Evolutionary conservation across 2,329 filamentous ascomycete species (phyloP), one percentile per base, ranked within the genome.

Genomic region (Colletotrichum sp.): DNA sequence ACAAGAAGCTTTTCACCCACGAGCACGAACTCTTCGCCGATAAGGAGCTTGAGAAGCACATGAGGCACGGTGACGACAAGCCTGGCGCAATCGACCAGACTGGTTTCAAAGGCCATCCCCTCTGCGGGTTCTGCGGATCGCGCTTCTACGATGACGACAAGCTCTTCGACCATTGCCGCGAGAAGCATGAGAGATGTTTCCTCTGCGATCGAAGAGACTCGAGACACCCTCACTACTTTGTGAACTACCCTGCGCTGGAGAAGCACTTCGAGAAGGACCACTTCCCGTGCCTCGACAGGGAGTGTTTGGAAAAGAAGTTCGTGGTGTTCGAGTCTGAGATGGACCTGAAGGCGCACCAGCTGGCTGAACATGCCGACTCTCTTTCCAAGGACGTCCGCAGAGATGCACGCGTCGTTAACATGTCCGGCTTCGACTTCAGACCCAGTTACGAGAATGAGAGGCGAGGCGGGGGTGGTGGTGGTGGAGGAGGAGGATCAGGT

Each of bases 1-100:
- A 98, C 87, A 99, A 99, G 86, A 98, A 98, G 82, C 96, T 98
- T 39, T 99, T 99, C 80, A 98, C 97, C 2, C 97, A 99, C 85
- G 97, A 99, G 85, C 97, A 99, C 83, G 95, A 98, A 78, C 90
- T 99, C 2, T 98, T 98, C 83, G 94, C 94, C 1, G 90, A 92
- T 77, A 91, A 93, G 78, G 95, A 96, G 79, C 88, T 98, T 66
- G 93, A 94, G 79, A 94, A 92, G 80, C 97, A 99, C 84, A 98
- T 98, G 90, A 94, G 92, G 77, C 92, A 94, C 78, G 97, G 97
- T 74, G 97, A 99, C 81, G 95, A 98, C 83, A 94, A 94, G 78
- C 96, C 96, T 6, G 96, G 97, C 39, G 94, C 96, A 0, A 88
- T 94, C 48, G 95, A 98, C 80, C 97, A 98, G 87, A 98, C 95